A percentile compares a stretch with the other conserved stretches of the same genome.
These are phyloP conservation scores for Hygrophorus russula DNA, from an alignment of 768 basidiomycete species.

Conservation along the genomic window DNA sequence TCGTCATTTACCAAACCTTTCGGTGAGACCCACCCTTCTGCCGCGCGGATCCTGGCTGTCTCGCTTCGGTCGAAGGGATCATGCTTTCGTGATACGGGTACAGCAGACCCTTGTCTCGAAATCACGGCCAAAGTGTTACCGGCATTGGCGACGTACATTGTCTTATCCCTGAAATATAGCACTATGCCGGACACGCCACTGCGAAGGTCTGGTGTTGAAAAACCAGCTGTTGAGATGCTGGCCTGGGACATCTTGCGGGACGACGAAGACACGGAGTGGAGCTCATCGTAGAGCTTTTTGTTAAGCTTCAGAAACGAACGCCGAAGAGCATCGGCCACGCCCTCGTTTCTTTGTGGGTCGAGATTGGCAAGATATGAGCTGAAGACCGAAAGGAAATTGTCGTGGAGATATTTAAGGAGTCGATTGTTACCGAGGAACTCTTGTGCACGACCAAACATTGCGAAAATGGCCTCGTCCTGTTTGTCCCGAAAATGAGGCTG, in stretches of 20 bases:
- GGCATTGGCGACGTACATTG: constrained; percentile 81
- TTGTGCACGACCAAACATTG: constrained; percentile 83
- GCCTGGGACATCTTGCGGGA: constrained; percentile 65
- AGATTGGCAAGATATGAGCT: constrained; percentile 41
- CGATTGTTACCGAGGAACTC: constrained; percentile 47
- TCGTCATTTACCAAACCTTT: constrained; percentile 88
- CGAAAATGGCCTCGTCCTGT: constrained; percentile 81
- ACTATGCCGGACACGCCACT: constrained; percentile 81
- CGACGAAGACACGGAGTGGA: constrained; percentile 20
- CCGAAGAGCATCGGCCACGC: constrained; percentile 66
- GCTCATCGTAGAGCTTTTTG: constrained; percentile 61
- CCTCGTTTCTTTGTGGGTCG: constrained; percentile 35
- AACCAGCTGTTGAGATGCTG: constrained; percentile 30
- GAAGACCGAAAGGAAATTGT: constrained; percentile 63
- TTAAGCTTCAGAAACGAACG: constrained; percentile 85
- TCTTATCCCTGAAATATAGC: constrained; percentile 71
- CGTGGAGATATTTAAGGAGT: constrained; percentile 76
- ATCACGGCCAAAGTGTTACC: constrained; percentile 85
- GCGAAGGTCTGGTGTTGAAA: constrained; percentile 42
- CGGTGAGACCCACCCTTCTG: constrained; percentile 92
- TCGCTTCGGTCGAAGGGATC: constrained; percentile 85
- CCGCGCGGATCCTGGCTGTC: constrained; percentile 75
- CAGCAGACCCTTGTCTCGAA: constrained; percentile 63
- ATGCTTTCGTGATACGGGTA: constrained; percentile 68
- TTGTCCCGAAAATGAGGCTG: constrained; percentile 64